Evolutionary conservation across 345 rosid genomes (phyloP).

Genomic region (Sisymbrium altissimum): DNA sequence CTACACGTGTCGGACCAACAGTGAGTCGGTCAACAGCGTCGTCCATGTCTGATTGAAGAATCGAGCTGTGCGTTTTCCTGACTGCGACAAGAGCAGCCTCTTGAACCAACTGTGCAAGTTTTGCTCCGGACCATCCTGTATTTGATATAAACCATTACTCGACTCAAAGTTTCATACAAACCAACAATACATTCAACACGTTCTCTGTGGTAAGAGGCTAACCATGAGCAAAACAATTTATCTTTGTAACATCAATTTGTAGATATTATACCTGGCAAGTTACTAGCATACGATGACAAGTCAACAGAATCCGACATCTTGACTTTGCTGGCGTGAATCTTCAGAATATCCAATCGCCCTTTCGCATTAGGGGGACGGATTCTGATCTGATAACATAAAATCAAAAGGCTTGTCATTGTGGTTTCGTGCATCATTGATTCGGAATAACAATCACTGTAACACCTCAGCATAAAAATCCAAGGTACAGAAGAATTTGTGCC

Average conservation of each 20-base stretch:
- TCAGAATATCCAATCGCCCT: slow-evolving; percentile 76
- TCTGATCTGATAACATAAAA: slow-evolving; percentile 49
- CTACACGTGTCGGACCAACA: slow-evolving; percentile 84
- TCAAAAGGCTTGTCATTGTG: background rate
- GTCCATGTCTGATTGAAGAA: slow-evolving; percentile 80
- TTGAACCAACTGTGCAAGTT: slow-evolving; percentile 82
- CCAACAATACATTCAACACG: background rate
- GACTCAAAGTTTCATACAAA: slow-evolving; percentile 13
- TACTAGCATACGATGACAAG: slow-evolving; percentile 70
- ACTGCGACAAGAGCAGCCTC: slow-evolving; percentile 97
- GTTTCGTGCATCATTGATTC: background rate
- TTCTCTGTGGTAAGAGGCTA: background rate
- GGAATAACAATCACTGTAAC: background rate
- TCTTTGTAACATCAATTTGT: background rate
- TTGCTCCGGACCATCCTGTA: slow-evolving; percentile 94
- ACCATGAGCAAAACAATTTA: background rate
- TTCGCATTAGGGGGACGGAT: slow-evolving; percentile 92
- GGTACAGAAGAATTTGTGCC: background rate
- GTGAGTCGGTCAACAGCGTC: slow-evolving; percentile 94
- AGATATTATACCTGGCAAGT: slow-evolving; percentile 69
- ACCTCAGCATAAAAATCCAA: background rate
- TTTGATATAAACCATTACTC: slow-evolving; percentile 13
- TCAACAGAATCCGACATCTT: slow-evolving; percentile 93
- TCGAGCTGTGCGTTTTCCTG: slow-evolving; percentile 66
- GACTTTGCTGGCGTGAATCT: slow-evolving; percentile 88